These are phyloP conservation scores for Beauveria sp. DNA, from an alignment of 2,329 filamentous ascomycete species.

Conservation along the genomic window DNA sequence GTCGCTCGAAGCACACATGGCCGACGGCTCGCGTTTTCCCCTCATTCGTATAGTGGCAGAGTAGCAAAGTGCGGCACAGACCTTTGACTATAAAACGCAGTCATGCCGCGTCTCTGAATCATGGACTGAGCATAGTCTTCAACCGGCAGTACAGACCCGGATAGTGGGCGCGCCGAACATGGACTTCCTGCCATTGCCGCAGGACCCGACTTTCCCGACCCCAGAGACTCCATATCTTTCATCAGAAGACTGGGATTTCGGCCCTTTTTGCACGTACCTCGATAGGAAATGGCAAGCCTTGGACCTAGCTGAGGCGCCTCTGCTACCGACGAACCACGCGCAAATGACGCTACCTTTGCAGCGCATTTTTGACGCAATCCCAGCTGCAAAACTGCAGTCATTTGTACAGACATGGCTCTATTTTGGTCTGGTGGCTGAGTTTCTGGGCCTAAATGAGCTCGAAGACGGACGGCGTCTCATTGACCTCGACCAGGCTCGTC, in stretches of 20 bases:
- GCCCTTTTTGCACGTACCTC: conserved; percentile 20
- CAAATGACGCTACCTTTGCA: background rate
- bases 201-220: conserved; percentile 13
- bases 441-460: conserved; percentile 20
- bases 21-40: conserved; percentile 4
- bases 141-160: background rate
- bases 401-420: conserved; percentile 28
- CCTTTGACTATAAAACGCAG: background rate
- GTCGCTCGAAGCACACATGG: background rate
- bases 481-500: conserved; percentile 5
- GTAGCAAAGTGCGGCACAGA: background rate
- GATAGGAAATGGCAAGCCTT: conserved; percentile 13
- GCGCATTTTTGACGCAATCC: conserved; percentile 14
- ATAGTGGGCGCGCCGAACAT: conserved; percentile 1
- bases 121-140: background rate
- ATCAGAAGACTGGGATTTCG: conserved; percentile 19
- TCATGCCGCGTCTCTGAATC: background rate
- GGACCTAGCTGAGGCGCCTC: conserved; percentile 11
- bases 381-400: conserved; percentile 16
- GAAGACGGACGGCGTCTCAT: conserved; percentile 12
- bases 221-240: conserved; percentile 18
- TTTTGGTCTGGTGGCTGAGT: conserved; percentile 24
- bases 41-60: background rate
- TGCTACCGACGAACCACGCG: conserved; percentile 12
- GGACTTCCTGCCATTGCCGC: conserved; percentile 17